A percentile compares a stretch with the other conserved stretches of the same genome.
These are phyloP conservation scores for Cyclanthera cordifolia DNA, from an alignment of 306 rosid genomes.

Conservation along the genomic window DNA sequence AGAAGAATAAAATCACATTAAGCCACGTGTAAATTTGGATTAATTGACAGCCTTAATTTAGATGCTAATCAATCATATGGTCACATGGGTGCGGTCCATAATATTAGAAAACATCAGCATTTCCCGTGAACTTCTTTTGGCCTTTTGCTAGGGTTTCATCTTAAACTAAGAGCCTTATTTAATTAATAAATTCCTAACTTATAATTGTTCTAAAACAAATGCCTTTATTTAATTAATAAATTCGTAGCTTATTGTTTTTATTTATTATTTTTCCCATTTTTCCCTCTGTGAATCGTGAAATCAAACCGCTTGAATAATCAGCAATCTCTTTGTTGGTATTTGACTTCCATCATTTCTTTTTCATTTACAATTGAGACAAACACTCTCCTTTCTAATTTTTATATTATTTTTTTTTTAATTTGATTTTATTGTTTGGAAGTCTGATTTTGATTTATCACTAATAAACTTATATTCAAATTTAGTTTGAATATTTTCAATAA, in stretches of 20 bases:
- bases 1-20: not conserved
- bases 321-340: not conserved
- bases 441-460: no score
- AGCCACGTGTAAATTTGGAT: not conserved
- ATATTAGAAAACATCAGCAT: not conserved
- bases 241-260: not conserved
- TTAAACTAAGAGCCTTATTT: not conserved
- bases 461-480: no score
- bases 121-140: conserved; percentile 7
- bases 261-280: not conserved
- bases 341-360: not conserved
- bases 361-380: not conserved
- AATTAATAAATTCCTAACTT: not conserved
- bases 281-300: not conserved
- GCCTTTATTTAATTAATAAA: no score
- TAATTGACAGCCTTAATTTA: not conserved
- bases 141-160: not conserved
- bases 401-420: no score
- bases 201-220: no score
- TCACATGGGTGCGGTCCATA: not conserved
- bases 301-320: not conserved
- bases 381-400: no score
- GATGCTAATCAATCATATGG: not conserved
- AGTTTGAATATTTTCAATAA: no score
- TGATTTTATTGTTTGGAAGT: no score